Evolutionary conservation across 1,139 yeast genomes (phyloP).

Genomic region (Yamadazyma dushanensis): DNA sequence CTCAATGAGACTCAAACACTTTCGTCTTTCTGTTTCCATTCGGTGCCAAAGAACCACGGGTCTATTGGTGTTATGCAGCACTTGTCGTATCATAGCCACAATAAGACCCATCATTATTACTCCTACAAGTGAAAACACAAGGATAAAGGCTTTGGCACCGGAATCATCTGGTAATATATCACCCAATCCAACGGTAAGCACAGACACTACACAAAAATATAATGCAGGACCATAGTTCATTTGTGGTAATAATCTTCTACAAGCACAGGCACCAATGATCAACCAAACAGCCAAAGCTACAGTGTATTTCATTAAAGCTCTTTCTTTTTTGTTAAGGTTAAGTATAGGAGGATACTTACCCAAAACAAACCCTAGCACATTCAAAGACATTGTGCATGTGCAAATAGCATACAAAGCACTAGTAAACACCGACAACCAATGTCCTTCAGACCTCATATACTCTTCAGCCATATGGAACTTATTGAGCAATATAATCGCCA

Average conservation of each 20-base stretch:
- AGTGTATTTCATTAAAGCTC: constrained; percentile 71
- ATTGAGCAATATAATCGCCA: constrained; percentile 42
- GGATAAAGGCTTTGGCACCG: constrained; percentile 55
- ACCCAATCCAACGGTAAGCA: constrained; percentile 79
- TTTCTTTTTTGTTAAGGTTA: constrained; percentile 64
- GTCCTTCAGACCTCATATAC: constrained; percentile 57
- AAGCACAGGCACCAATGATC: constrained; percentile 60
- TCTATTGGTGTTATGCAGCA: constrained; percentile 57
- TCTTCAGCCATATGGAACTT: constrained; percentile 15
- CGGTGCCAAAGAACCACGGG: constrained; percentile 67
- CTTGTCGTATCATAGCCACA: constrained; percentile 65
- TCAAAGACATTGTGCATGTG: constrained; percentile 50
- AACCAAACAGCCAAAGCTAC: constrained; percentile 68
- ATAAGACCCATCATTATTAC: constrained; percentile 71
- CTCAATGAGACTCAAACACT: constrained; percentile 18
- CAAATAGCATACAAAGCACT: constrained; percentile 59
- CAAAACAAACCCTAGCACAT: constrained; percentile 58
- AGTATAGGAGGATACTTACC: constrained; percentile 68
- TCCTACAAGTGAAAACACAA: constrained; percentile 68
- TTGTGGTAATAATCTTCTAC: constrained; percentile 31
- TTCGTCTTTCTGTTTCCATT: constrained; percentile 40
- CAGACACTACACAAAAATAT: constrained; percentile 70
- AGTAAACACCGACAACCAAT: constrained; percentile 74
- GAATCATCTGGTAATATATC: constrained; percentile 58
- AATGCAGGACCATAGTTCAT: constrained; percentile 60